Evolutionary conservation across 1,284 basidiomycete genomes (phyloP).

Genomic region (Rhodotorula sp.): DNA sequence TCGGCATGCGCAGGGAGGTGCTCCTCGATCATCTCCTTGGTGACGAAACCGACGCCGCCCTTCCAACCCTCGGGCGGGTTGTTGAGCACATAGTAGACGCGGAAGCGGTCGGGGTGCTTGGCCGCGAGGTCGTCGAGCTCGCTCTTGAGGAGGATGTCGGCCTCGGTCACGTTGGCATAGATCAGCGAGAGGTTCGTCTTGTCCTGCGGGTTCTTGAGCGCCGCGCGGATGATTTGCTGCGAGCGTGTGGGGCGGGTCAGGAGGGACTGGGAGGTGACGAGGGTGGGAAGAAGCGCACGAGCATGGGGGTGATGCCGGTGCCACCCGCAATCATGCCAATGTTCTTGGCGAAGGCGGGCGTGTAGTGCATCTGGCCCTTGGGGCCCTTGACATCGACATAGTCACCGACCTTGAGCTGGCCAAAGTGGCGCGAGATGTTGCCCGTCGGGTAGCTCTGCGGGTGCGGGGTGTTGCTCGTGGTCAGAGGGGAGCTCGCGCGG

Average conservation of each 20-base stretch:
- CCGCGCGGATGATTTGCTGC: conserved; percentile 83
- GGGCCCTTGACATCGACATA: conserved; percentile 88
- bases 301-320: conserved; percentile 95
- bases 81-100: conserved; percentile 88
- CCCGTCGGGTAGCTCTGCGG: conserved; percentile 88
- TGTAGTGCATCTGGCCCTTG: conserved; percentile 72
- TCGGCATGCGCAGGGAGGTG: conserved; percentile 47
- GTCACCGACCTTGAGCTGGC: conserved; percentile 78
- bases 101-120: conserved; percentile 70
- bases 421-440: conserved; percentile 87
- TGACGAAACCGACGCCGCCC: conserved; percentile 87
- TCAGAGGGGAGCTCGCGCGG: background rate
- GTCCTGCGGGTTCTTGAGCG: conserved; percentile 81
- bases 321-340: conserved; percentile 95
- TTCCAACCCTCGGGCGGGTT: conserved; percentile 82
- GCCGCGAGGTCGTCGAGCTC: conserved; percentile 79
- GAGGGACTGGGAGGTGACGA: background rate
- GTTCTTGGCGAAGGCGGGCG: conserved; percentile 66
- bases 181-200: conserved; percentile 86
- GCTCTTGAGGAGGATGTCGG: conserved; percentile 67
- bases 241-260: background rate
- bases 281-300: conserved; percentile 50
- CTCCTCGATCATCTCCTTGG: conserved; percentile 86
- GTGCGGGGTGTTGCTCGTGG: background rate
- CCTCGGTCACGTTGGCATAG: conserved; percentile 81